These are phyloP conservation scores for Barnettozyma sucrosica DNA, from an alignment of 805 yeast genomes.

Conservation along the genomic window DNA sequence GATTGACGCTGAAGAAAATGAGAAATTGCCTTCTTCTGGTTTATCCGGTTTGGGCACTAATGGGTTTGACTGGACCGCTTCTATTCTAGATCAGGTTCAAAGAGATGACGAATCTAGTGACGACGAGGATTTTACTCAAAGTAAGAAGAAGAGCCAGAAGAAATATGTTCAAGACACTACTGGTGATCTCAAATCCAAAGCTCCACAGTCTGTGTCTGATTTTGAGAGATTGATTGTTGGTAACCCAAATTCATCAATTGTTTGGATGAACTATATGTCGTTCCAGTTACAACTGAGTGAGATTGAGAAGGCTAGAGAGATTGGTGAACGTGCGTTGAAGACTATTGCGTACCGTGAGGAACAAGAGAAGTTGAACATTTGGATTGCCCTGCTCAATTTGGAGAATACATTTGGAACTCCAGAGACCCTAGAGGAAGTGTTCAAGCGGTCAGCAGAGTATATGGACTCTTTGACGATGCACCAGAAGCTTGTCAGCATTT, in stretches of 20 bases:
- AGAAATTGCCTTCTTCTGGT: constrained; percentile 6
- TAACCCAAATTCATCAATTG: constrained; percentile 85
- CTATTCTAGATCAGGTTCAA: constrained; percentile 75
- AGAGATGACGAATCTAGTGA: constrained; percentile 44
- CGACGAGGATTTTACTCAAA: constrained; percentile 43
- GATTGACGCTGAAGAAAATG: constrained; percentile 25
- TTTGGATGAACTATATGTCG: constrained; percentile 98
- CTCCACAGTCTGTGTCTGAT: constrained; percentile 88
- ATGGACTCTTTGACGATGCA: constrained; percentile 87
- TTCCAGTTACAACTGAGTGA: constrained; percentile 94
- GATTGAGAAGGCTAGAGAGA: constrained; percentile 87
- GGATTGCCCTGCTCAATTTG: constrained; percentile 92
- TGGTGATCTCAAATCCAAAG: constrained; percentile 72
- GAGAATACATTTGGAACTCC: constrained; percentile 90
- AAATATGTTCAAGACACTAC: constrained; percentile 69
- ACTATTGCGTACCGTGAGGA: constrained; percentile 89
- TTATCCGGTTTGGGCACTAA: constrained; percentile 65
- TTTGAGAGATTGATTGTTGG: constrained; percentile 90
- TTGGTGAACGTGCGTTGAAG: constrained; percentile 88
- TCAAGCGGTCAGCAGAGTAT: constrained; percentile 80
- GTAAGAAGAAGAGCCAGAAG: constrained; percentile 35
- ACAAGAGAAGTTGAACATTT: constrained; percentile 84
- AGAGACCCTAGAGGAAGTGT: constrained; percentile 72
- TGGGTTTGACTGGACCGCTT: constrained; percentile 96
- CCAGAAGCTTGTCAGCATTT: constrained; percentile 71